Percentiles rank a stretch among this genome's conserved stretches.
phyloP scores from a whole-genome alignment of 257 asterid genomes.

The Prunella vulgaris region DNA sequence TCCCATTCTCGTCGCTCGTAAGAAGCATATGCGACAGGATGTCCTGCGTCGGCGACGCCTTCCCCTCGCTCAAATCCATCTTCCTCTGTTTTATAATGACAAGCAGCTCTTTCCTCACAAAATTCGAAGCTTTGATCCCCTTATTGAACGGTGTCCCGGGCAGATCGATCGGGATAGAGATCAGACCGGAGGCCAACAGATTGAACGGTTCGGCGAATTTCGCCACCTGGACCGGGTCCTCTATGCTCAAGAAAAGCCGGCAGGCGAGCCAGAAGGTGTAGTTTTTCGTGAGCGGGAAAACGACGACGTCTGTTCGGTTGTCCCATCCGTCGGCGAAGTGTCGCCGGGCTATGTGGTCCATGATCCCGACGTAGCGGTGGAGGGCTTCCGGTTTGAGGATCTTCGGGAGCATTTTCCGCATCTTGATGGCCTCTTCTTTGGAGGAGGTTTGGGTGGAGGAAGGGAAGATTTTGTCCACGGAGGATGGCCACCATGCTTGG shows the following conservation, averaged over 20 bases:
- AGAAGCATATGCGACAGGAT: slow-evolving; percentile 37
- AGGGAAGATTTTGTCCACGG: slow-evolving; percentile 34
- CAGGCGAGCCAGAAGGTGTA: slow-evolving; percentile 36
- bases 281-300: slow-evolving; percentile 26
- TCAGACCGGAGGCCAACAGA: slow-evolving; percentile 27
- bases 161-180: slow-evolving; percentile 28
- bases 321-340: slow-evolving; percentile 36
- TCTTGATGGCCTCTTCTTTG: slow-evolving; percentile 32
- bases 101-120: slow-evolving; percentile 24
- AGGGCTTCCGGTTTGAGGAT: slow-evolving; percentile 35
- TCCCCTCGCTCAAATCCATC: slow-evolving; percentile 29
- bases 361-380: slow-evolving; percentile 30
- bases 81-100: slow-evolving; percentile 25
- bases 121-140: slow-evolving; percentile 35
- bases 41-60: slow-evolving; percentile 31
- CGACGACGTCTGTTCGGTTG: slow-evolving; percentile 13
- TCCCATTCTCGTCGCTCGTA: slow-evolving; percentile 33
- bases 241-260: slow-evolving; percentile 28
- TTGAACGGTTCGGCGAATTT: slow-evolving; percentile 24
- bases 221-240: slow-evolving; percentile 22
- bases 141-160: slow-evolving; percentile 34
- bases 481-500: slow-evolving; percentile 35
- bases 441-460: slow-evolving; percentile 29
- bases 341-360: slow-evolving; percentile 35
- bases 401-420: slow-evolving; percentile 31